phyloP scores from a whole-genome alignment of 2,329 filamentous ascomycete species.

The Colletotrichum filicis region DNA sequence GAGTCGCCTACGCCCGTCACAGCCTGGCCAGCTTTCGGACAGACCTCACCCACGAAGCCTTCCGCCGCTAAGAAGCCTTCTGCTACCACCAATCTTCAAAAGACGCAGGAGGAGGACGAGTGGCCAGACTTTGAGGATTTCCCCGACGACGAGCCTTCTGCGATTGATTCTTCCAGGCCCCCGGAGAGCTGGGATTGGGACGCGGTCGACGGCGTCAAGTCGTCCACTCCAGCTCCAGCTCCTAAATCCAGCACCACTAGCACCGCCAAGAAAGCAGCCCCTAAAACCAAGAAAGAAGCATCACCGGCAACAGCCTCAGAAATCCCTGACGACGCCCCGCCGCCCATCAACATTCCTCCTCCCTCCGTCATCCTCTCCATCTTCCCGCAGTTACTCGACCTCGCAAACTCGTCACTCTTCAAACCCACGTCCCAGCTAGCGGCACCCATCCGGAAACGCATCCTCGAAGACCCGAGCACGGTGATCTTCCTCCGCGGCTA shows the following conservation, averaged over 20 bases:
- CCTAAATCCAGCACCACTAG: not conserved
- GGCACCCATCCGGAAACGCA: conserved; percentile 66
- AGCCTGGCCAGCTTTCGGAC: conserved; percentile 56
- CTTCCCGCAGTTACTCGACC: conserved; percentile 77
- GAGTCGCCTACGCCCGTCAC: conserved; percentile 54
- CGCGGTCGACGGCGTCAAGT: conserved; percentile 47
- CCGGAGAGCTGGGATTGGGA: conserved; percentile 62
- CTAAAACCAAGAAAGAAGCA: not conserved
- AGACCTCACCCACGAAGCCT: conserved; percentile 5
- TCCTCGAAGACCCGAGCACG: conserved; percentile 72
- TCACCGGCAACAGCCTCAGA: not conserved
- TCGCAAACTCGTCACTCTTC: conserved; percentile 73
- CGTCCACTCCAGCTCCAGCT: conserved; percentile 6
- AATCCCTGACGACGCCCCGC: conserved; percentile 53
- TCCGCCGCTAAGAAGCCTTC: conserved; percentile 19
- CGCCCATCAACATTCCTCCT: conserved; percentile 89
- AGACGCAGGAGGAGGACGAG: conserved; percentile 51
- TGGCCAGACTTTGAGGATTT: conserved; percentile 65
- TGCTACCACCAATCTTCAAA: conserved; percentile 22
- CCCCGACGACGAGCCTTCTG: conserved; percentile 40
- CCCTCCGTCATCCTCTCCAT: conserved; percentile 84
- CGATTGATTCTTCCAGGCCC: conserved; percentile 35
- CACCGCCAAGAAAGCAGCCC: not conserved
- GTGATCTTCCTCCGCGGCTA: conserved; percentile 73
- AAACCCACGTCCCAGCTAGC: conserved; percentile 69